Conservation (phyloP, 1,284 basidiomycete species). For the Leccinum pachyderme region DNA sequence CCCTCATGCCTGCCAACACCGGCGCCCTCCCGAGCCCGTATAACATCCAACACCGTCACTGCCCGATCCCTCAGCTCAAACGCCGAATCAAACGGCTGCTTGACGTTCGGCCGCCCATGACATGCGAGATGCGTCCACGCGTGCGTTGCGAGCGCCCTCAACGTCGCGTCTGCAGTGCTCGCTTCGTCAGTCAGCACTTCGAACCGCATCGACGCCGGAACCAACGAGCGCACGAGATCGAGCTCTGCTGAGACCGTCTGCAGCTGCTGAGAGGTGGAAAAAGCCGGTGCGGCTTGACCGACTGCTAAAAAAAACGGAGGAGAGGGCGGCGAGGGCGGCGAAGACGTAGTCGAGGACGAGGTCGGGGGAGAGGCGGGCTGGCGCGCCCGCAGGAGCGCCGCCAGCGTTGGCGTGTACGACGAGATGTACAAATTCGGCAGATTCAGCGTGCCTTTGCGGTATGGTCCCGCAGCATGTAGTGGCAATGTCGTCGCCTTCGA, state of each 20-base stretch:
- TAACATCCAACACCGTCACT: conserved; percentile 32
- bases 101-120: conserved; percentile 18
- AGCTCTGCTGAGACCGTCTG: conserved; percentile 17
- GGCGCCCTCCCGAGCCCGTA: conserved; percentile 10
- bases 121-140: conserved; percentile 32
- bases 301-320: conserved; percentile 22
- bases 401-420: conserved; percentile 39
- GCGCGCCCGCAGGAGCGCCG: conserved; percentile 31
- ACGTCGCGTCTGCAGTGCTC: conserved; percentile 10
- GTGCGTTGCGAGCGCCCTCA: conserved; percentile 16
- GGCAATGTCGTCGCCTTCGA: conserved; percentile 36
- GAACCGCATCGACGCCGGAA: conserved; percentile 14
- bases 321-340: neutral
- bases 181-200: conserved; percentile 12
- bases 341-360: neutral
- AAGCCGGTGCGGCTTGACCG: conserved; percentile 18
- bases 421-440: conserved; percentile 35
- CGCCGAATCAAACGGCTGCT: conserved; percentile 30
- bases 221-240: conserved; percentile 15
- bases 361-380: neutral
- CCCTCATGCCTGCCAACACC: neutral
- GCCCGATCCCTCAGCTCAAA: conserved; percentile 29
- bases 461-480: conserved; percentile 40
- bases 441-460: conserved; percentile 16
- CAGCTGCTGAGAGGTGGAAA: conserved; percentile 8